Base-by-base conservation (phyloP, 805 yeast species). In the Kuraishia molischiana region DNA sequence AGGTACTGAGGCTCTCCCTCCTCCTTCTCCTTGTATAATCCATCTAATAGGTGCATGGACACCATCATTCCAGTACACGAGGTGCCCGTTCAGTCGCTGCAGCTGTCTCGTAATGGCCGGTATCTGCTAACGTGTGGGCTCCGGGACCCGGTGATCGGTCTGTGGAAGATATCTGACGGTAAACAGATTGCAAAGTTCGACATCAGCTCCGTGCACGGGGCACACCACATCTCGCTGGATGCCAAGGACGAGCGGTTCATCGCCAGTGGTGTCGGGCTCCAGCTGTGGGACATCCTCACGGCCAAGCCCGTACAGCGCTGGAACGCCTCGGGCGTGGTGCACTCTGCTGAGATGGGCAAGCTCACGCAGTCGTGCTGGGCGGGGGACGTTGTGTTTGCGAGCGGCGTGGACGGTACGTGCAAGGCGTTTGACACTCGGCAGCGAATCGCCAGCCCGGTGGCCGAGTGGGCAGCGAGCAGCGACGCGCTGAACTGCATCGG, bases 381-480 rank as follows among this genome's bases (percentile, higher is more conserved):
- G 35, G 35, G 28, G 24, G 17, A 21, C 18, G 14, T 20, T 5
- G 18, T 31, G n/a, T 31, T 31, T 9, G 13, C 32, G 8, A n/a
- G 28, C 11, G 37, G 37, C 26, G 24, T 10, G 6, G 37, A 35
- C n/a, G 20, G 37, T 9, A 14, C 29, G 4, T 15, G 28, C 13
- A 35, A 35, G 19, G 4, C 29, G 4, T 35, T 19, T 18, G 37
- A 35, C 22, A 11, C 20, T n/a, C 5, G 37, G 26, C 20, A 29
- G 14, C 11, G n/a, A 19, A 28, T 9, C 28, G 19, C 14, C 14
- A 20, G 29, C 6, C 28, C 37, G 14, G 28, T 35, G 13, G 18
- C 13, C 8, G 24, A 19, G 10, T 35, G 29, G 33, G 10, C n/a
- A 9, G 19, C 19, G 19, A 18, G 26, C 9, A 9, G n/a, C 4